A percentile compares a stretch with the other conserved stretches of the same genome.
These are phyloP conservation scores for Alternaria alternata DNA, from an alignment of 2,329 filamentous ascomycete genomes.

Conservation along the genomic window DNA sequence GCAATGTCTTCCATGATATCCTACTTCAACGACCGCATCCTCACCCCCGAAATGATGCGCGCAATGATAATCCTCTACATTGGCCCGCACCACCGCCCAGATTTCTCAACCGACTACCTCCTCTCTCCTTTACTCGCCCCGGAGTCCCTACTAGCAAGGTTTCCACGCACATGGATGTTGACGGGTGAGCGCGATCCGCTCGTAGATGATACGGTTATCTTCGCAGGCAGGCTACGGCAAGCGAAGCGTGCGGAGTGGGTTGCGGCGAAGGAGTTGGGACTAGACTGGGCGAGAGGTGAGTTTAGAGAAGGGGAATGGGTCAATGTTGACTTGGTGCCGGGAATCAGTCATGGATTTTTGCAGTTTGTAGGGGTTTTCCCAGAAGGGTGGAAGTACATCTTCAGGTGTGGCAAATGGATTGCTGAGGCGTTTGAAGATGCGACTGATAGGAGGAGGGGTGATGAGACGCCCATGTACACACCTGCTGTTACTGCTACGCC, in stretches of 20 bases:
- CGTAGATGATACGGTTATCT: slow-evolving; percentile 96
- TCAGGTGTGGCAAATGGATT: slow-evolving; percentile 82
- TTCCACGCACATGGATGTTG: slow-evolving; percentile 92
- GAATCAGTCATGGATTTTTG: slow-evolving; percentile 91
- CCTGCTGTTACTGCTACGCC: slow-evolving; percentile 3
- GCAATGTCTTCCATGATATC: slow-evolving; percentile 98
- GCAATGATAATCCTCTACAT: slow-evolving; percentile 99
- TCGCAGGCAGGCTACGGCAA: slow-evolving; percentile 85
- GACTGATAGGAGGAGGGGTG: slow-evolving; percentile 35
- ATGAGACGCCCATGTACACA: slow-evolving; percentile 24
- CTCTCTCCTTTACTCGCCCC: slow-evolving; percentile 90
- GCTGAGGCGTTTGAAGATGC: slow-evolving; percentile 71
- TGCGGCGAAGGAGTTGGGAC: slow-evolving; percentile 64
- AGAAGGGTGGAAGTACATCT: slow-evolving; percentile 87
- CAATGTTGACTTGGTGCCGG: slow-evolving; percentile 85
- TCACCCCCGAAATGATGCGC: slow-evolving; percentile 98
- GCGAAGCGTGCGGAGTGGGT: slow-evolving; percentile 70
- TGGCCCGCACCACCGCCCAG: slow-evolving; percentile 88
- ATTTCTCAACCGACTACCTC: slow-evolving; percentile 90
- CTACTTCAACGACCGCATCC: slow-evolving; percentile 94
- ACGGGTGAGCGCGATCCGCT: slow-evolving; percentile 95
- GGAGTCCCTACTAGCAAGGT: slow-evolving; percentile 80
- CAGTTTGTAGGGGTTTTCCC: slow-evolving; percentile 90
- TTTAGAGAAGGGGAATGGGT: slow-evolving; percentile 79
- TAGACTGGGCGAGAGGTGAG: slow-evolving; percentile 59